Conservation (phyloP, 768 basidiomycete species). For the Phylloporus arenicola region DNA sequence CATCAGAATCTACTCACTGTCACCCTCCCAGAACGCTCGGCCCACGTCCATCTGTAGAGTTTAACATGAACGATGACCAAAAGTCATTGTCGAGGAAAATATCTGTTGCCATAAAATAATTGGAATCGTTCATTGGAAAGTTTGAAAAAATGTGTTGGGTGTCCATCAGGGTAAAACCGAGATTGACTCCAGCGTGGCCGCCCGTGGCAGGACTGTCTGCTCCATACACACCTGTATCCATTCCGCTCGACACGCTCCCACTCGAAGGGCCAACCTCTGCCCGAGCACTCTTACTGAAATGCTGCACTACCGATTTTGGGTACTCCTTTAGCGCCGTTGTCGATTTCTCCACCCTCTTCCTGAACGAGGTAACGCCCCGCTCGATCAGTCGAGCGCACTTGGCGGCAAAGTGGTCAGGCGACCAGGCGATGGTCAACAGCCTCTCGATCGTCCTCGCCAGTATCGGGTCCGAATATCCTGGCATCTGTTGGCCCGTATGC, state of each 20-base stretch:
- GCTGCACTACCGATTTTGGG: conserved; percentile 16
- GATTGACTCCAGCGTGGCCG: not conserved
- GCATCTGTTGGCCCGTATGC: conserved; percentile 29
- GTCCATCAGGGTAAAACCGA: conserved; percentile 8
- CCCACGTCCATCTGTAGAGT: conserved; percentile 23
- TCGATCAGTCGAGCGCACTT: conserved; percentile 40
- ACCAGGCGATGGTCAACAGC: conserved; percentile 30
- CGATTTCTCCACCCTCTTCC: conserved; percentile 23
- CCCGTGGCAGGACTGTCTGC: conserved; percentile 4
- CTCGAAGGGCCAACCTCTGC: conserved; percentile 14
- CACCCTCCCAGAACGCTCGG: conserved; percentile 10
- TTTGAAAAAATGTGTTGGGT: conserved; percentile 19
- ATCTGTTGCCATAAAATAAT: conserved; percentile 33
- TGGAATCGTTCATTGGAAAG: conserved; percentile 23
- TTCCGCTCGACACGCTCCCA: conserved; percentile 14
- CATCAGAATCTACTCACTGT: not conserved
- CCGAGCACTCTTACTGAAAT: conserved; percentile 17
- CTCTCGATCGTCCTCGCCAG: conserved; percentile 33
- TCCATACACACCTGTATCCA: conserved; percentile 11
- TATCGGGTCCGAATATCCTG: conserved; percentile 36
- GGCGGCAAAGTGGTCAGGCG: conserved; percentile 37
- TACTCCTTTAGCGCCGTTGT: conserved; percentile 17
- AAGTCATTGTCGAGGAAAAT: conserved; percentile 40
- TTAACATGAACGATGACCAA: conserved; percentile 39
- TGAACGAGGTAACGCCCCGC: conserved; percentile 28